Percentiles rank a stretch among this genome's conserved stretches.
phyloP scores from a whole-genome alignment of 352 stramenopile genomes.

The Pythium apleroticum region DNA sequence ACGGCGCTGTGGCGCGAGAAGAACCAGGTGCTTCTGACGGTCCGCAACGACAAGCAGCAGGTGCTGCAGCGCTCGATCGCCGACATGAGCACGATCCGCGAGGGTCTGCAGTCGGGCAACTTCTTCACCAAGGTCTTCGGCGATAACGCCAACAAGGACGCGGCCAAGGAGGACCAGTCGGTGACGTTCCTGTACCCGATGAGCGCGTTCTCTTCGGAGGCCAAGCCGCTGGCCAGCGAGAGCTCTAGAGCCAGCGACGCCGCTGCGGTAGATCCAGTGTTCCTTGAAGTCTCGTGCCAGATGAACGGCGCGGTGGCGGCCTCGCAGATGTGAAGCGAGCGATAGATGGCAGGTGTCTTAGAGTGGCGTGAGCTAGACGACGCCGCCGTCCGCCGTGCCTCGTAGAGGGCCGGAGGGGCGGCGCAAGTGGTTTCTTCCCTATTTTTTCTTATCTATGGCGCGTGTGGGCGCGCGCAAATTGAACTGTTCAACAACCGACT shows the following conservation, averaged over 20 bases:
- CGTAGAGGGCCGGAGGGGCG: background rate
- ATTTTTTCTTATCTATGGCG: conserved; percentile 25
- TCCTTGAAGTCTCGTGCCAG: conserved; percentile 80
- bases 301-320: conserved; percentile 43
- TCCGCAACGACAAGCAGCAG: conserved; percentile 69
- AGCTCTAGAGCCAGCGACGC: conserved; percentile 7
- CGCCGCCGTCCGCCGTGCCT: background rate
- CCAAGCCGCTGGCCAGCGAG: conserved; percentile 30
- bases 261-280: conserved; percentile 48
- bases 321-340: conserved; percentile 29
- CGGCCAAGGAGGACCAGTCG: conserved; percentile 46
- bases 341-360: conserved; percentile 4
- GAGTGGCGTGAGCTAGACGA: conserved; percentile 20
- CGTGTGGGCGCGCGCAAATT: conserved; percentile 19
- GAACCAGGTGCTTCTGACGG: conserved; percentile 79
- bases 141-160: conserved; percentile 25
- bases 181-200: conserved; percentile 87
- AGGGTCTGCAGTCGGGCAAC: conserved; percentile 60
- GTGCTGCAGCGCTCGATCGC: conserved; percentile 71
- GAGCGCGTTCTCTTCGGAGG: conserved; percentile 65
- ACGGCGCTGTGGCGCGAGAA: conserved; percentile 84
- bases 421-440: conserved; percentile 6
- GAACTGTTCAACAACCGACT: background rate
- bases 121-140: conserved; percentile 60
- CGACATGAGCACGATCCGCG: conserved; percentile 81